Evolutionary conservation across 768 basidiomycete species (phyloP).

Genomic region (Leccinum longicurvipes): DNA sequence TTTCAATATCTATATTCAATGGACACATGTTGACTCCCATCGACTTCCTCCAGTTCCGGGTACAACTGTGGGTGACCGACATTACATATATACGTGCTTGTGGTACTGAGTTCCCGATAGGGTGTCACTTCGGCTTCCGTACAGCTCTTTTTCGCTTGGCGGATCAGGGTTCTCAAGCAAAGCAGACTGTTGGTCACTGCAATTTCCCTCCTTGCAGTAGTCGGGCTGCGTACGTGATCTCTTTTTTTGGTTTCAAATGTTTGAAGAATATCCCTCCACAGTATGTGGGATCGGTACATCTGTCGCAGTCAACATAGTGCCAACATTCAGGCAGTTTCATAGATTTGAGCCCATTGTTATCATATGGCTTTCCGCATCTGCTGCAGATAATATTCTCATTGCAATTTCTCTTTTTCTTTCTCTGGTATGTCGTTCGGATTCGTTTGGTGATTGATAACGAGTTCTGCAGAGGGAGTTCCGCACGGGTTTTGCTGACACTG

Average conservation of each 20-base stretch:
- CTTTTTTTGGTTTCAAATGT: neutral
- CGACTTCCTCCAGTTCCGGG: conserved; percentile 12
- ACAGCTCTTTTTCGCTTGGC: conserved; percentile 30
- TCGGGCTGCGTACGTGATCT: conserved; percentile 16
- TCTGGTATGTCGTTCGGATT: conserved; percentile 33
- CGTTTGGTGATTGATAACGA: neutral
- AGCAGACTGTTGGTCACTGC: conserved; percentile 6
- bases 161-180: conserved; percentile 20
- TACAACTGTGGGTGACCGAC: conserved; percentile 20
- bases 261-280: conserved; percentile 10
- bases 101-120: conserved; percentile 8
- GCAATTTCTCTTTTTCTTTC: conserved; percentile 39
- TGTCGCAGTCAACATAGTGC: conserved; percentile 27
- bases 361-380: conserved; percentile 45
- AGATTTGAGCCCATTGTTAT: conserved; percentile 31
- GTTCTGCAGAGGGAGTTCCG: conserved; percentile 31
- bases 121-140: conserved; percentile 26
- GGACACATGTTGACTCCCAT: neutral
- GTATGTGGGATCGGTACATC: conserved; percentile 32
- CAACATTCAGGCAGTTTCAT: conserved; percentile 27
- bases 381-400: conserved; percentile 46
- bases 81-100: neutral
- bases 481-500: conserved; percentile 37
- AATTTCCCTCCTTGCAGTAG: conserved; percentile 14
- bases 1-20: neutral